Percentiles rank a stretch among this genome's conserved stretches.
These are phyloP conservation scores for Westerdykella aurantiaca DNA, from an alignment of 2,329 filamentous ascomycete genomes.

Conservation along the genomic window DNA sequence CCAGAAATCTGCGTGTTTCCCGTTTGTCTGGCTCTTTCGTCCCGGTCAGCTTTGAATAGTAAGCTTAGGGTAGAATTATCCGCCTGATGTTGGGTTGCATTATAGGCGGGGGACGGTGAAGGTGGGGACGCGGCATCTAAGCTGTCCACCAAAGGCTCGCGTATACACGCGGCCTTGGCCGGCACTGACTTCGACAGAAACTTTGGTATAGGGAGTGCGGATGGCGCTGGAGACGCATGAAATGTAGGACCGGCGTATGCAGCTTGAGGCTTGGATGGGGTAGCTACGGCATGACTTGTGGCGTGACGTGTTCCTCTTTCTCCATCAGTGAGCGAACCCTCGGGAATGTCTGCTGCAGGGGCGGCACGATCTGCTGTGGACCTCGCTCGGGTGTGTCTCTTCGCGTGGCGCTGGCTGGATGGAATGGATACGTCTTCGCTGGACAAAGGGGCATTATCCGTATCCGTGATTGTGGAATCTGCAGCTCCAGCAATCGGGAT, in stretches of 20 bases:
- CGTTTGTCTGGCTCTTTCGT: constrained; percentile 62
- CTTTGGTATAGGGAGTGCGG: constrained; percentile 81
- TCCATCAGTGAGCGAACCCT: constrained; percentile 24
- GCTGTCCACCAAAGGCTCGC: constrained; percentile 46
- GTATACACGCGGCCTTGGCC: constrained; percentile 44
- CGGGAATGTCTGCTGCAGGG: constrained; percentile 11
- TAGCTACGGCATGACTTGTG: constrained; percentile 17
- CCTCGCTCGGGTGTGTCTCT: constrained; percentile 29
- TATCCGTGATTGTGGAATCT: too few species aligned
- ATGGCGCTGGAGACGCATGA: constrained; percentile 88
- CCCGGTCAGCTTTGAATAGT: constrained; percentile 81
- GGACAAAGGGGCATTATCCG: constrained; percentile 23
- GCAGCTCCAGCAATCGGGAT: too few species aligned
- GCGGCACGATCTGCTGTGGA: constrained; percentile 24
- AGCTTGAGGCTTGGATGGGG: constrained; percentile 33
- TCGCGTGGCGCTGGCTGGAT: constrained; percentile 18
- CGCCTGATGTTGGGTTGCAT: constrained; percentile 37
- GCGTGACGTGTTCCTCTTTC: constrained; percentile 11
- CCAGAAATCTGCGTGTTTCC: constrained; percentile 37
- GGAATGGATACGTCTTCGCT: constrained; percentile 24
- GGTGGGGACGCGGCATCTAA: constrained; percentile 40
- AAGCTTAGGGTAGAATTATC: constrained; percentile 78
- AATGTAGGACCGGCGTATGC: constrained; percentile 92
- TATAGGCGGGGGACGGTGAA: constrained; percentile 48
- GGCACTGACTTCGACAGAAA: constrained; percentile 74